Base-by-base conservation (phyloP, 2,329 filamentous ascomycete genomes). In the Penicillium decumbens region DNA sequence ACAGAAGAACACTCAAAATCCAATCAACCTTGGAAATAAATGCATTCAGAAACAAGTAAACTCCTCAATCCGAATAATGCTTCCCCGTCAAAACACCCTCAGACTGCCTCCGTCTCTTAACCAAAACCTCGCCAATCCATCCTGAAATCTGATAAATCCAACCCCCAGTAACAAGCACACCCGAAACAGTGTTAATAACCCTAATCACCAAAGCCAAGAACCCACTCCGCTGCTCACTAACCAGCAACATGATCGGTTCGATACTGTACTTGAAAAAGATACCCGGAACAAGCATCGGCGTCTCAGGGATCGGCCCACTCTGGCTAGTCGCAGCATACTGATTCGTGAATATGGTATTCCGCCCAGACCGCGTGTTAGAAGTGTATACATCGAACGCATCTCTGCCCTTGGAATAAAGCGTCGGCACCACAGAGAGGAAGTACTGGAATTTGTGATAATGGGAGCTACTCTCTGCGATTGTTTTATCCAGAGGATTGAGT, bases 261-360 rank as follows among this genome's bases (percentile, higher is more conserved):
- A 98, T 96, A 68, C 97, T 92, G 74, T 95, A 98, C 75, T 97
- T 98, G 80, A 98, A 88, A 69, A 97, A 98, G 54, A 98, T 83
- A 28, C 93, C 93, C 0, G 93, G 93, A 0, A 96, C 81, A 50
- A 76, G 74, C 54, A 66, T 62, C 0, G 67, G 65, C 60, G 77
- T 83, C 63, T 95, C 87, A 47, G 78, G 75, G n/a, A 72, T 54
- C 2, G 50, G 37, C 62, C 84, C 82, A 60, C 81, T 86, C 75
- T 97, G 91, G 66, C 91, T 89, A 0, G 91, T 97, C 0, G 95
- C 93, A 52, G 92, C 93, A 75, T 98, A 98, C 72, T 98, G 93
- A 77, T 98, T 98, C 13, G 93, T 97, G 71, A 86, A 82, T 66
- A 98, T 83, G 47, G 71, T 66, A 46, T 61, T 60, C 20, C 55